Percentiles rank a stretch among this genome's conserved stretches.
Conservation (phyloP, 2,329 filamentous ascomycete species). For the Harringtonia aguacate region DNA sequence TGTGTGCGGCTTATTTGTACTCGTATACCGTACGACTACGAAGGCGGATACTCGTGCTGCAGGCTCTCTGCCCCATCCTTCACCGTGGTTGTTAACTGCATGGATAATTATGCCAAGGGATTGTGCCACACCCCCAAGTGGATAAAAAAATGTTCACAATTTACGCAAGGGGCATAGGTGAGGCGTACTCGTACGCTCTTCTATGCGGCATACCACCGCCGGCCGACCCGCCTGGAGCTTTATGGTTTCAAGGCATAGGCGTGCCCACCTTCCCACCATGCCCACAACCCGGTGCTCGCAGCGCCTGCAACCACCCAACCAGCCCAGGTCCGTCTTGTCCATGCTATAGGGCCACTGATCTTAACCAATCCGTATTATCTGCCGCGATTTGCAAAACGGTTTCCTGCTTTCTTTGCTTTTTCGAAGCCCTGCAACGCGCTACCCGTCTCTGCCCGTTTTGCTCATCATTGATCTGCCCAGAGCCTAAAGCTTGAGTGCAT, state of each 20-base stretch:
- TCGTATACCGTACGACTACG: too few relatives aligned
- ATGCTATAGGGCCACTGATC: constrained; percentile 11
- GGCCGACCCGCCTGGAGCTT: too few relatives aligned
- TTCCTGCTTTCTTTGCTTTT: background rate
- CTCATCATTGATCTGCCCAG: constrained; percentile 7
- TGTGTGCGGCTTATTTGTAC: too few relatives aligned
- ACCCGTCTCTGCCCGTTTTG: constrained; percentile 3
- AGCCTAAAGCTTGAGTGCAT: background rate
- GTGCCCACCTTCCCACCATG: too few relatives aligned
- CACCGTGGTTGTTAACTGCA: too few relatives aligned
- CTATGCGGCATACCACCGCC: too few relatives aligned
- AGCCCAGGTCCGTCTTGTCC: constrained; percentile 11
- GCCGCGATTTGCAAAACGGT: constrained; percentile 7
- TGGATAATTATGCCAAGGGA: background rate
- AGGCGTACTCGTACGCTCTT: too few relatives aligned
- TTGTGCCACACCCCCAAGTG: background rate
- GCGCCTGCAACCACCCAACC: too few relatives aligned
- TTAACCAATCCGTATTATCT: constrained; percentile 1
- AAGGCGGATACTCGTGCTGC: too few relatives aligned
- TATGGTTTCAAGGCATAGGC: too few relatives aligned
- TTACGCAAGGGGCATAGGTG: background rate
- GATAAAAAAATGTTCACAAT: background rate
- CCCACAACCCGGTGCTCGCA: too few relatives aligned
- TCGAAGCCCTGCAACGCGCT: background rate
- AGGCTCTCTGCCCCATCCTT: too few relatives aligned